Base-by-base conservation (phyloP, 116 monocot species). In the Iris pallida region DNA sequence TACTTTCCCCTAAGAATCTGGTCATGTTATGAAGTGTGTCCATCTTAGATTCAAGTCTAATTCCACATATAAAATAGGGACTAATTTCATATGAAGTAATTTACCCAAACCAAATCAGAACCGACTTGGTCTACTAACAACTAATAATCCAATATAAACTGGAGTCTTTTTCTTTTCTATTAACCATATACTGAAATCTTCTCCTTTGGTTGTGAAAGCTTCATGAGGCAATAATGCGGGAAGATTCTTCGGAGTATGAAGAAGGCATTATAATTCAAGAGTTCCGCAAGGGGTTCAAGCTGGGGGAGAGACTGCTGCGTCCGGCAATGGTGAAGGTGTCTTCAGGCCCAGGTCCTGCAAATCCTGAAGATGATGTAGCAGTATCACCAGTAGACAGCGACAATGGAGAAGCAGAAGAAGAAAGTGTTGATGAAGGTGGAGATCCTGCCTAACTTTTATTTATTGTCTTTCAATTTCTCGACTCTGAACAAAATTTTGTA, bases 161-260 rank as follows among this genome's bases (percentile, higher is more conserved):
- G 30, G 30, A 30, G 30, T 30, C 30, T 30, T 30, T 30, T 30
- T 30, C 0, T 30, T 30, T 30, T 30, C 30, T 30, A 30, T 3
- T 30, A 30, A 30, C 30, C 30, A 30, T 30, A 30, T 30, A 30
- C 30, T 30, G 30, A 30, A 30, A 30, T 30, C 30, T 1, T 30
- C 30, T 30, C 30, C 30, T 30, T 51, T 7, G 16, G 17, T 78
- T 66, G 56, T 59, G 6, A 20, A 73, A 86, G 86, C 79, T 86
- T 68, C 82, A 86, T 51, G 86, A 86, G 70, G 86, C 86, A 6
- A 86, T 86, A 52, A 86, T 86, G 86, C 68, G 65, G 11, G 82
- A 79, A 64, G 86, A 86, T 0, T 82, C 86, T 5, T 53, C 53
- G 16, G 86, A 86, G 70, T 86, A 60, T 52, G 73, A 76, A 18